Base-by-base conservation (phyloP, 2,329 filamentous ascomycete species). In the Nannizziopsis barbatae region DNA sequence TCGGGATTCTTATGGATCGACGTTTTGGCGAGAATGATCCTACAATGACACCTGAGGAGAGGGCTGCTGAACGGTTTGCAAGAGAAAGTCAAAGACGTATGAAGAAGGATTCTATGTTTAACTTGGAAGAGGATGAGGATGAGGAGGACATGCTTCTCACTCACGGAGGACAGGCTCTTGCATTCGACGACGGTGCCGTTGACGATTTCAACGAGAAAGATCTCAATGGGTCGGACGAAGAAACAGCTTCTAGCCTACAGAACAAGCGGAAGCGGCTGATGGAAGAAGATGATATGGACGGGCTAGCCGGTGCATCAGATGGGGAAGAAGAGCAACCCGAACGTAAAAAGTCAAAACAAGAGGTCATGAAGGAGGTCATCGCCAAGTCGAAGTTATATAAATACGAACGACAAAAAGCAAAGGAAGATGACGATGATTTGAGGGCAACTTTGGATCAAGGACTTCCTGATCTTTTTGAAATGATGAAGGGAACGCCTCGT, bases 331-430 rank as follows among this genome's bases (percentile, higher is more conserved):
- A 74, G 32, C 71, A 81, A 53, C 88, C 87, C 0, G 84, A 90
- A 58, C 77, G 83, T 51, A 95, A 95, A 66, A 98, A 95, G 71
- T 83, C 83, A 2, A 96, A 95, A 69, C 85, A 92, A 47, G 92
- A 98, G 66, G 86, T 98, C 43, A 95, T 96, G 86, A 84, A 95
- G 60, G 93, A 98, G 66, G 76, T 98, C 52, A 95, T 98, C 56
- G 86, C 89, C 52, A 98, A 98, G 68, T 96, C 90, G 1, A 98
- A 98, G 63, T 75, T 86, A 53, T 78, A 95, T 75, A 96, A 95
- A 68, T 89, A 90, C 61, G 89, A 96, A 68, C 81, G 92, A 36
- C 92, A 98, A 66, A 82, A 86, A 52, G 80, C 80, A 22, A 95
- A 95, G 62, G 92, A 96, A 52, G 87, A 92, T 43, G 92, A 98